Conservation (phyloP, 768 basidiomycete species). For the Psilocybe cubensis region DNA sequence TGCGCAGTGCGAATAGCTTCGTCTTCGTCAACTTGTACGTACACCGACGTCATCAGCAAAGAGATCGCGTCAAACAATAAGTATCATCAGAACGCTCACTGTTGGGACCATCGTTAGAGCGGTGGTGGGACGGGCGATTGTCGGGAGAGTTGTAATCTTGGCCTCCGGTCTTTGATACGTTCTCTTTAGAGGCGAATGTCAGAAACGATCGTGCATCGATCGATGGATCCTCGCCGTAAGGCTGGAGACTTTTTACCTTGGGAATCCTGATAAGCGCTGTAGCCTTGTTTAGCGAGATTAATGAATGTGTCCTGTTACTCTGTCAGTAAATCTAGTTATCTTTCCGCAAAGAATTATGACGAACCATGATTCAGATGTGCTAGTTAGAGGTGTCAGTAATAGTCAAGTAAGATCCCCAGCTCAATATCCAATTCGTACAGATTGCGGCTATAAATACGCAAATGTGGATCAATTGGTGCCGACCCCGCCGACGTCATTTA, state of each 20-base stretch:
- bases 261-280: constrained; percentile 54
- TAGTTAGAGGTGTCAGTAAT: background rate
- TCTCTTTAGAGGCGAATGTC: constrained; percentile 32
- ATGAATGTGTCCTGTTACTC: constrained; percentile 64
- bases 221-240: background rate
- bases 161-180: constrained; percentile 62
- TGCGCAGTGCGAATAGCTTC: constrained; percentile 62
- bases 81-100: constrained; percentile 27
- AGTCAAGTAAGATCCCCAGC: background rate
- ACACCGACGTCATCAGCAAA: constrained; percentile 1
- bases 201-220: constrained; percentile 21
- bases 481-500: background rate
- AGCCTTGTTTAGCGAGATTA: constrained; percentile 70
- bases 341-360: too few species aligned
- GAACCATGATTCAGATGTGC: constrained; percentile 6
- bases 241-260: constrained; percentile 40
- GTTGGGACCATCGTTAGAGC: constrained; percentile 26
- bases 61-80: background rate
- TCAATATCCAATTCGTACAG: background rate
- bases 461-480: too few species aligned
- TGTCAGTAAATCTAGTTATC: too few species aligned
- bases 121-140: constrained; percentile 29
- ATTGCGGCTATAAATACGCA: background rate
- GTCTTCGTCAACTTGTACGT: constrained; percentile 56
- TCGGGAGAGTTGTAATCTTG: constrained; percentile 63